These are phyloP conservation scores for Trichophyton equinum DNA, from an alignment of 2,329 filamentous ascomycete species.

Conservation along the genomic window DNA sequence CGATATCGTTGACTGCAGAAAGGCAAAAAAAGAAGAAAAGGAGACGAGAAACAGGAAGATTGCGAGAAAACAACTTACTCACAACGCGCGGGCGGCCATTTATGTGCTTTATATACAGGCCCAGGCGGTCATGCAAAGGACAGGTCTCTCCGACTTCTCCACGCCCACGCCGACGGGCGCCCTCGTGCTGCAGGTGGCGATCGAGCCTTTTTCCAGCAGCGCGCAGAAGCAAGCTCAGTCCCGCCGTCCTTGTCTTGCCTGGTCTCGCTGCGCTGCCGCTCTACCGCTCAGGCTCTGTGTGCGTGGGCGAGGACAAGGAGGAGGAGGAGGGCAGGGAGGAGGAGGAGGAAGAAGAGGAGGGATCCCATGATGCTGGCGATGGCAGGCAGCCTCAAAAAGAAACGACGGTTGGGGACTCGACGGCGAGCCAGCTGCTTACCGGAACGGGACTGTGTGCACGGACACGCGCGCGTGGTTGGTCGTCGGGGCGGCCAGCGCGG, in stretches of 20 bases:
- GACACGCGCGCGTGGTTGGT: constrained; percentile 11
- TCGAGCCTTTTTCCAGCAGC: background rate
- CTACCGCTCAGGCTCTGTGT: too few species aligned
- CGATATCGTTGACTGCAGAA: background rate
- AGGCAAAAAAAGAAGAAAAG: background rate
- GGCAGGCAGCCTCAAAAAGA: background rate
- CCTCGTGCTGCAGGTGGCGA: background rate
- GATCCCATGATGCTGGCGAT: background rate
- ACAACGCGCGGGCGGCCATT: background rate
- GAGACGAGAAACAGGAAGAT: background rate
- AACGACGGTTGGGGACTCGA: background rate
- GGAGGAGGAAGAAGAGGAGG: background rate
- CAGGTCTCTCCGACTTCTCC: background rate
- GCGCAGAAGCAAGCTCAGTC: background rate
- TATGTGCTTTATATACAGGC: background rate
- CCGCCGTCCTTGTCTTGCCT: too few species aligned
- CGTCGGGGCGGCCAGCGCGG: background rate
- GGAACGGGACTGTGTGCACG: constrained; percentile 10
- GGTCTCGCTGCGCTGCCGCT: too few species aligned
- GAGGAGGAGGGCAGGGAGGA: background rate
- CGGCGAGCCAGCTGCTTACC: constrained; percentile 8
- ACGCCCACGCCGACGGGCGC: background rate
- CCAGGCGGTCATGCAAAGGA: too few species aligned
- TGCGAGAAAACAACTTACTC: background rate
- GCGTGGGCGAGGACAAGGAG: background rate